Conservation (phyloP, 2,329 filamentous ascomycete genomes). For the Ambrosiella beaveri region DNA sequence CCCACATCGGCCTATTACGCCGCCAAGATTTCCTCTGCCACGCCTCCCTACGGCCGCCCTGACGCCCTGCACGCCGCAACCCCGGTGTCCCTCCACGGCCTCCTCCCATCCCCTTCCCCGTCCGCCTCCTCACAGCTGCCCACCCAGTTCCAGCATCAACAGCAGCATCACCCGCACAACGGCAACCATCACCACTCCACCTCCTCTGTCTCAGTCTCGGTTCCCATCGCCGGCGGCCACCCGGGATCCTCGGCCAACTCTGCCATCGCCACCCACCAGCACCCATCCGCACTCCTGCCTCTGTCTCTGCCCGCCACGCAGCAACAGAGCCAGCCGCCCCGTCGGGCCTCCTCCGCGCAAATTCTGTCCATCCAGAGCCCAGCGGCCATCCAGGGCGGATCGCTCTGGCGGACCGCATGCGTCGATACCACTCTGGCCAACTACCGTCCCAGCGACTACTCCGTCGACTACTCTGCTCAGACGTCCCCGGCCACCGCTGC, state of each 20-base stretch:
- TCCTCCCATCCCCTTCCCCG: slow-evolving; percentile 1
- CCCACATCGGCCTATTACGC: background rate
- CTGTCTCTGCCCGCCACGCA: slow-evolving; percentile 22
- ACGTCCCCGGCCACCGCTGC: slow-evolving; percentile 38
- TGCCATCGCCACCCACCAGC: background rate
- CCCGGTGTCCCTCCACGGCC: background rate
- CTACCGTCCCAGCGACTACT: slow-evolving; percentile 56
- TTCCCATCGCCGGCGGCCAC: slow-evolving; percentile 1
- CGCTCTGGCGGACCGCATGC: slow-evolving; percentile 64
- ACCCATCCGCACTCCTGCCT: slow-evolving; percentile 8
- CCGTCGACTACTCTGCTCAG: slow-evolving; percentile 58
- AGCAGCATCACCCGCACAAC: background rate
- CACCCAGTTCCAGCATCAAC: background rate
- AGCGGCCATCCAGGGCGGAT: slow-evolving; percentile 56
- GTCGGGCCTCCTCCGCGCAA: slow-evolving; percentile 34
- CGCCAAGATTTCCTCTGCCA: background rate
- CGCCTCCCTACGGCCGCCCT: background rate
- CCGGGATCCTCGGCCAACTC: slow-evolving; percentile 1
- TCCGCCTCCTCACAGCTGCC: background rate
- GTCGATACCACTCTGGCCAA: slow-evolving; percentile 56
- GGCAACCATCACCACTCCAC: slow-evolving; percentile 2
- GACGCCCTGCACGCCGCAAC: background rate
- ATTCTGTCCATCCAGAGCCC: slow-evolving; percentile 44
- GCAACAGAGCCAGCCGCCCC: slow-evolving; percentile 22
- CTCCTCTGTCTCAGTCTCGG: slow-evolving; percentile 1